These are phyloP conservation scores for Allantophomopsis cytisporea DNA, from an alignment of 2,329 filamentous ascomycete species.

Conservation along the genomic window DNA sequence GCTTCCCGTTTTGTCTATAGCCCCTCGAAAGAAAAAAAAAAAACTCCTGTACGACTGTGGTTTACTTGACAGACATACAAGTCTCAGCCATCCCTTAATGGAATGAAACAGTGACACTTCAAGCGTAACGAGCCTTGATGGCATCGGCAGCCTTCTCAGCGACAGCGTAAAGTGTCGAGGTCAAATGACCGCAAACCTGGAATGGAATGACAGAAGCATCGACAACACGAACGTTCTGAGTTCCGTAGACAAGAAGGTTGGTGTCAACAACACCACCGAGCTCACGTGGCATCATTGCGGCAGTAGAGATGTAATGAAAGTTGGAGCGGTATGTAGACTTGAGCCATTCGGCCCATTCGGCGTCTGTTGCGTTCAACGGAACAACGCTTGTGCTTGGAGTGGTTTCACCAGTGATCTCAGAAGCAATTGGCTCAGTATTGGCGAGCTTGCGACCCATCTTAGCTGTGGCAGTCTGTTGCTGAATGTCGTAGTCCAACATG, in stretches of 20 bases:
- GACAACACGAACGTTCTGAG: conserved; percentile 2
- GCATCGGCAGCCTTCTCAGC: conserved; percentile 3
- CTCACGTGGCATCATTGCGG: conserved; percentile 11
- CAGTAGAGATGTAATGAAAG: conserved; percentile 4
- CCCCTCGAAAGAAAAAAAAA: no score
- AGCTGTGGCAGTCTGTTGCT: conserved; percentile 19
- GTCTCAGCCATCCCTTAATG: no score
- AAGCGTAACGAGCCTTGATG: conserved; percentile 1
- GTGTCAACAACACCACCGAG: conserved; percentile 22
- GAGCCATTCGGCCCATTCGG: conserved; percentile 2
- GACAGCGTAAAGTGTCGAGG: conserved; percentile 1
- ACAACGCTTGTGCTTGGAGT: conserved; percentile 13
- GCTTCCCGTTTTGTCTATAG: no score
- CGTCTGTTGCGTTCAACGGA: conserved; percentile 5
- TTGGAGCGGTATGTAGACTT: conserved; percentile 3
- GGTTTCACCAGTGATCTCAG: conserved; percentile 4
- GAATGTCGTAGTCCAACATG: conserved; percentile 22
- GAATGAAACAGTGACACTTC: no score
- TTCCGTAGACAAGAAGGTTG: conserved; percentile 20
- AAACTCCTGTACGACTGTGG: no score
- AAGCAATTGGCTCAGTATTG: conserved; percentile 6
- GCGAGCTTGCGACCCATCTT: conserved; percentile 12
- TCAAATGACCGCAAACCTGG: conserved; percentile 1
- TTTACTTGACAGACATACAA: no score
- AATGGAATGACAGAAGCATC: conserved; percentile 3